Evolutionary conservation across 1,284 basidiomycete genomes (phyloP).

Genomic region (Trametes polyzona): DNA sequence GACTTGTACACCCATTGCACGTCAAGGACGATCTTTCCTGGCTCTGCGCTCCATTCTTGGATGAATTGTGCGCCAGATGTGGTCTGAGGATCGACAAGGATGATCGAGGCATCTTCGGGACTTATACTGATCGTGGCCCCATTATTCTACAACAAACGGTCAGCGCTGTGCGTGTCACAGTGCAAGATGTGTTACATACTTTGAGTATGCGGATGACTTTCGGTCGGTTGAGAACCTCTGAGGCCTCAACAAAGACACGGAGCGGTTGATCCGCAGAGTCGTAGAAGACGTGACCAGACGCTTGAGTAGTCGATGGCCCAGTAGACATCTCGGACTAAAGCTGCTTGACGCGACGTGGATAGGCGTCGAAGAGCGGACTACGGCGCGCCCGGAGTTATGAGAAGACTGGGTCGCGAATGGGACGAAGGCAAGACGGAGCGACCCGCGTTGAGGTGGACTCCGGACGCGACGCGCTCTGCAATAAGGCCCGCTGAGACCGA

Average conservation of each 20-base stretch:
- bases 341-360: background rate
- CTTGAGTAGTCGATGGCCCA: conserved; percentile 5
- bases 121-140: conserved; percentile 55
- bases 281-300: conserved; percentile 20
- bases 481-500: no score
- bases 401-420: background rate
- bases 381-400: no score
- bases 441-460: no score
- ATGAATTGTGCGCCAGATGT: conserved; percentile 56
- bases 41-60: conserved; percentile 56
- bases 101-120: conserved; percentile 52
- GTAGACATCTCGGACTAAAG: background rate
- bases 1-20: conserved; percentile 25
- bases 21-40: conserved; percentile 51
- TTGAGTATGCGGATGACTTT: conserved; percentile 55
- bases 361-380: no score
- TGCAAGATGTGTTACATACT: conserved; percentile 38
- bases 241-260: conserved; percentile 55
- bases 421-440: background rate
- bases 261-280: conserved; percentile 25
- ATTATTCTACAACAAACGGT: conserved; percentile 42
- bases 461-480: no score
- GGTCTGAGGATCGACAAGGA: conserved; percentile 58
- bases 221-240: conserved; percentile 50
- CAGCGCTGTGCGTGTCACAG: background rate